Base-by-base conservation (phyloP, 176 grass and related monocot genomes). In the Zea luxurians region DNA sequence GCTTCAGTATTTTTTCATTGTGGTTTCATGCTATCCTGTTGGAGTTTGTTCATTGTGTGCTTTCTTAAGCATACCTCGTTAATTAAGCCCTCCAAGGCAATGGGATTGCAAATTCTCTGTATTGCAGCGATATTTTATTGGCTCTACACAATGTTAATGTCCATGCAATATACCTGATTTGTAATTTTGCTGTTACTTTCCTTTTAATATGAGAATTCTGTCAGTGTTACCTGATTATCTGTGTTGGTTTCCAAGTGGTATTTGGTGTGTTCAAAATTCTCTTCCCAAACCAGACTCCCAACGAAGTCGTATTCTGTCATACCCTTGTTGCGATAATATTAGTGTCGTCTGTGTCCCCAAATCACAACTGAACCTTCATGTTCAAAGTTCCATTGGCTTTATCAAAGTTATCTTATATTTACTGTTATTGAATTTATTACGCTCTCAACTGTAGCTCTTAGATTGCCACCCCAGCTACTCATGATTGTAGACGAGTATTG, bases 11-110 rank as follows among this genome's bases (percentile, higher is more conserved):
- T 17, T 57, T 35, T 64, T 8, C 5, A 18, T 7, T 10, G 44
- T 82, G 55, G 47, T 68, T 37, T 78, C 46, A 11, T 47, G 16
- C 54, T 73, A 48, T 68, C 7, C 11, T 73, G n/a, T n/a, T 86
- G 2, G 11, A 70, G 46, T 81, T 74, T 55, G 4, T 34, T 55
- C 2, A 36, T 5, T 13, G 44, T 2, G 27, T 58, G 9, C n/a
- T 7, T 86, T 61, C 54, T 9, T 18, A 58, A 58, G 55, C 55
- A 59, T 59, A 37, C 36, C 42, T 7, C 21, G 13, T 45, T 50
- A n/a, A 47, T 37, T 10, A 37, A 20, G 52, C 55, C 4, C 37
- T 20, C n/a, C 6, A 52, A 34, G 6, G 15, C 7, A 44, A 8
- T 35, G 9, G 6, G 45, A 64, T n/a, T 0, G 4, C 6, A 41